Percentiles rank a stretch among this genome's conserved stretches.
Conservation (phyloP, 768 basidiomycete genomes). For the Boletus subcaerulescens region DNA sequence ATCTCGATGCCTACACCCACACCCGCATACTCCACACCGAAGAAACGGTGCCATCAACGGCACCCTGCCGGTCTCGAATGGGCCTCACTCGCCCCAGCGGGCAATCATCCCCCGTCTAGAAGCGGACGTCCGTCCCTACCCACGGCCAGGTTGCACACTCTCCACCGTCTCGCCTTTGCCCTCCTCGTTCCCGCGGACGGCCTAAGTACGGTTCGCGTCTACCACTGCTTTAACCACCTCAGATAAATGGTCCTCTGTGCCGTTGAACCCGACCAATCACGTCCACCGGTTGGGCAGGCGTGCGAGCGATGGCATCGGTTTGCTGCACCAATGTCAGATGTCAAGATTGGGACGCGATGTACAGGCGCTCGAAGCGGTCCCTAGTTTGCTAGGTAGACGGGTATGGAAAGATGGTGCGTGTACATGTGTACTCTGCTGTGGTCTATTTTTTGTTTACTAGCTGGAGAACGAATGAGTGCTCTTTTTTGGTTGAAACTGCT, state of each 20-base stretch:
- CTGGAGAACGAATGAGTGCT: too few relatives aligned
- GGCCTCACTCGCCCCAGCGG: slow-evolving; percentile 21
- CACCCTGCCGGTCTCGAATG: slow-evolving; percentile 24
- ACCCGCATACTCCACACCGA: slow-evolving; percentile 16
- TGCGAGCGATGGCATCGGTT: slow-evolving; percentile 20
- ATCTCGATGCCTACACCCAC: slow-evolving; percentile 8
- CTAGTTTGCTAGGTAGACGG: slow-evolving; percentile 9
- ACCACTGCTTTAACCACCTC: slow-evolving; percentile 42
- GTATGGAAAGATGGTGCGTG: too few relatives aligned
- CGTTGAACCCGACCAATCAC: slow-evolving; percentile 26
- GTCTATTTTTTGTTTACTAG: too few relatives aligned
- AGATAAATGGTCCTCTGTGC: slow-evolving; percentile 38
- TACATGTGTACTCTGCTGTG: too few relatives aligned
- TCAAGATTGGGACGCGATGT: slow-evolving; percentile 20
- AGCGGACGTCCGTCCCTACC: slow-evolving; percentile 27
- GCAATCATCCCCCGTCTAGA: slow-evolving; percentile 16
- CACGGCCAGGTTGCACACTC: slow-evolving; percentile 39
- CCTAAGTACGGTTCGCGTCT: slow-evolving; percentile 8
- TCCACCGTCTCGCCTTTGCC: slow-evolving; percentile 18
- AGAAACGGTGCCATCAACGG: slow-evolving; percentile 21
- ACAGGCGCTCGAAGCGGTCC: slow-evolving; percentile 18
- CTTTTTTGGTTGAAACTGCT: too few relatives aligned
- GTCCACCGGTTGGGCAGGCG: slow-evolving; percentile 4
- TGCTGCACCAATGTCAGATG: slow-evolving; percentile 16
- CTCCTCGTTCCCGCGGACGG: background rate